phyloP scores from a whole-genome alignment of 371 early-diverging fungal species.

The Mycotypha africana region DNA sequence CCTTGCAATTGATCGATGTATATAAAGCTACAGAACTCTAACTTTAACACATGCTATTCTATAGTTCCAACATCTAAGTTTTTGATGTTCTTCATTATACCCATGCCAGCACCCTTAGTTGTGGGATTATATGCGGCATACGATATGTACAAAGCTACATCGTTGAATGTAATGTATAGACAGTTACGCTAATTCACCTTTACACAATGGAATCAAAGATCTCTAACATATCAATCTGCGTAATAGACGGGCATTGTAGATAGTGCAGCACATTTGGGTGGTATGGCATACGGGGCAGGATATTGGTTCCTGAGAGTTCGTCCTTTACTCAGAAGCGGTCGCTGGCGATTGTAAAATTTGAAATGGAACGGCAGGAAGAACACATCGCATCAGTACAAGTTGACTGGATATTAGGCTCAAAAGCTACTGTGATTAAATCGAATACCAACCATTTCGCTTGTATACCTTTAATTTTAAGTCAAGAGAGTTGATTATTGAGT shows the following conservation, averaged over 20 bases:
- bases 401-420: no score
- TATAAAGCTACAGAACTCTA: no score
- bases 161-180: conserved; percentile 33
- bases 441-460: no score
- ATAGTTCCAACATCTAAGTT: conserved; percentile 47
- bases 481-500: no score
- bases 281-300: conserved; percentile 47
- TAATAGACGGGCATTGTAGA: conserved; percentile 41
- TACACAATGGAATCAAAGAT: no score
- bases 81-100: conserved; percentile 51
- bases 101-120: conserved; percentile 50
- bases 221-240: not conserved
- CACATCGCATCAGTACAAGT: no score
- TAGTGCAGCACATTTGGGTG: conserved; percentile 57
- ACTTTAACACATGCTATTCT: not conserved
- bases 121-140: conserved; percentile 41
- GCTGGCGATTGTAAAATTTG: conserved; percentile 16
- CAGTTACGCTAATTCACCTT: no score
- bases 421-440: no score
- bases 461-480: no score
- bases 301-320: conserved; percentile 49
- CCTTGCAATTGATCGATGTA: no score
- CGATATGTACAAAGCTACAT: conserved; percentile 35
- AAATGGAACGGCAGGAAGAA: no score
- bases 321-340: conserved; percentile 35